These are phyloP conservation scores for Moniliella sp. DNA, from an alignment of 1,284 basidiomycete genomes.

Conservation along the genomic window DNA sequence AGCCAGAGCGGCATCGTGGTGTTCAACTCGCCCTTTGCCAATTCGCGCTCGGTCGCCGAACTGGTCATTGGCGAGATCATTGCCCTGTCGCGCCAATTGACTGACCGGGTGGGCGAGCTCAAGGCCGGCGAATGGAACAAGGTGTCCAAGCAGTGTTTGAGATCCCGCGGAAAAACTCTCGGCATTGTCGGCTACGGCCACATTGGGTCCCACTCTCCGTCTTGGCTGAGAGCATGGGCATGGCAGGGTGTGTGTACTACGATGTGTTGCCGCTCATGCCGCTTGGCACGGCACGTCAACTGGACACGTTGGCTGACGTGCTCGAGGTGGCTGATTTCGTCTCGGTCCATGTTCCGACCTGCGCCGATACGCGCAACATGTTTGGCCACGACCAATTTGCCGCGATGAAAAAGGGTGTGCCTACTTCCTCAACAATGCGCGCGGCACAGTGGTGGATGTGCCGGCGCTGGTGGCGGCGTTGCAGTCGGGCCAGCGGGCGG, in stretches of 20 bases:
- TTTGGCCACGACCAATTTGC: conserved; percentile 56
- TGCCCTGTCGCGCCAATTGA: conserved; percentile 76
- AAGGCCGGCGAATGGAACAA: conserved; percentile 89
- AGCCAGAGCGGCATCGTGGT: conserved; percentile 75
- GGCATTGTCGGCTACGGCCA: conserved; percentile 97
- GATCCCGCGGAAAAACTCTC: conserved; percentile 85
- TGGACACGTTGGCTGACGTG: conserved; percentile 58
- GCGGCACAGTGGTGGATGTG: conserved; percentile 83
- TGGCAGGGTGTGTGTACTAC: conserved; percentile 85
- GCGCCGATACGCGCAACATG: conserved; percentile 85
- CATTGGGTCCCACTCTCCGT: conserved; percentile 89
- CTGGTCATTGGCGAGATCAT: conserved; percentile 87
- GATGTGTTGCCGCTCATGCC: conserved; percentile 96
- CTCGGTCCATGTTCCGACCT: conserved; percentile 84
- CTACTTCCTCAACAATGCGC: conserved; percentile 93
- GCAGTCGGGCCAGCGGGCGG: conserved; percentile 71
- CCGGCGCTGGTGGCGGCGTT: conserved; percentile 64
- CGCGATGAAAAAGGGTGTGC: conserved; percentile 85
- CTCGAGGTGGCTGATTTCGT: conserved; percentile 69
- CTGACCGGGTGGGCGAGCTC: conserved; percentile 72
- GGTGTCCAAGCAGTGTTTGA: conserved; percentile 92
- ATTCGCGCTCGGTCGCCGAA: conserved; percentile 94
- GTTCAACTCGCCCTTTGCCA: conserved; percentile 99
- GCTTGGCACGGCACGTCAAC: conserved; percentile 72
- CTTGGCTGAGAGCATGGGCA: conserved; percentile 82